Percentiles rank a stretch among this genome's conserved stretches.
These are phyloP conservation scores for Phaseolus lunatus DNA, from an alignment of 306 rosid species.

Conservation along the genomic window DNA sequence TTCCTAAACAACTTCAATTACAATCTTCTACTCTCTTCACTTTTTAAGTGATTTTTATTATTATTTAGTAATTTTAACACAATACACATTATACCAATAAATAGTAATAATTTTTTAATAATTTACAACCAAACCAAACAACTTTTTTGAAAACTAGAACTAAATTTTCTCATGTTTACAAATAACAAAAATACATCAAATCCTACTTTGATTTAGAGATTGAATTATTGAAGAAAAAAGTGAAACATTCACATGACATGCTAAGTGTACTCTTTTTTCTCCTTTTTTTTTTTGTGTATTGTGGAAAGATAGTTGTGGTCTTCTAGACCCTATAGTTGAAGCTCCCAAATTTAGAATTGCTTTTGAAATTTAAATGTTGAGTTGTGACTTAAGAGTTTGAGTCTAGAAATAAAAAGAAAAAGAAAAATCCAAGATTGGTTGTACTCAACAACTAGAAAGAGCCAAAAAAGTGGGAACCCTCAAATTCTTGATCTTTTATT, in stretches of 20 bases:
- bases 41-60: too few relatives aligned
- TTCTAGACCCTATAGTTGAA: background rate
- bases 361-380: slow-evolving; percentile 41
- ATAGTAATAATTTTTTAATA: too few relatives aligned
- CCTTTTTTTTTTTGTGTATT: background rate
- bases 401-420: slow-evolving; percentile 17
- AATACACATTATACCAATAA: too few relatives aligned
- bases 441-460: slow-evolving; percentile 9
- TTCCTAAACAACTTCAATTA: too few relatives aligned
- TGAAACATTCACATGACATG: background rate
- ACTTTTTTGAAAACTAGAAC: background rate
- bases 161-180: background rate
- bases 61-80: too few relatives aligned
- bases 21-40: too few relatives aligned
- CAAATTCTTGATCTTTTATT: background rate
- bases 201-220: background rate
- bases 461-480: slow-evolving; percentile 17
- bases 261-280: background rate
- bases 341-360: background rate
- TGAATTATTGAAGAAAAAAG: background rate
- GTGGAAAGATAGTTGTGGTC: background rate
- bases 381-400: slow-evolving; percentile 13
- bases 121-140: too few relatives aligned
- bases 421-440: slow-evolving; percentile 17
- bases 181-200: background rate